A percentile compares a stretch with the other conserved stretches of the same genome.
Evolutionary conservation across 345 rosid genomes (phyloP).

Genomic region (Sisymbrium altissimum): DNA sequence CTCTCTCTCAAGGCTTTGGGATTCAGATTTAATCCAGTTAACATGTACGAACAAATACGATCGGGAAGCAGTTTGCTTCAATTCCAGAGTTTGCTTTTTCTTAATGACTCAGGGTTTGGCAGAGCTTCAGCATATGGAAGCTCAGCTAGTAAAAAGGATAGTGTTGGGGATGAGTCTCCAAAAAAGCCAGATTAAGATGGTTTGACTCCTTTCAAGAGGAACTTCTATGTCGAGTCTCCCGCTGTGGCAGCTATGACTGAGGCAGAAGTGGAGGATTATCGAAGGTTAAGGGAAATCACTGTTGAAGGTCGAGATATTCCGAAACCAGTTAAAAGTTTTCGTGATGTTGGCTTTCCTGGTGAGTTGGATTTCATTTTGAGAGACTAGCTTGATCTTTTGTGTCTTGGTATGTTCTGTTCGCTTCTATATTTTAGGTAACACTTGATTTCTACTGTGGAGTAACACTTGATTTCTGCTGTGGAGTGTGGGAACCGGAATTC

Average conservation of each 20-base stretch:
- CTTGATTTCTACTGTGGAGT: no score
- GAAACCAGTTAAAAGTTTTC: conserved; percentile 78
- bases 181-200: conserved; percentile 88
- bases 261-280: conserved; percentile 75
- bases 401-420: no score
- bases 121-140: conserved; percentile 63
- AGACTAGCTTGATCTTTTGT: no score
- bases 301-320: conserved; percentile 97
- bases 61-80: conserved; percentile 22
- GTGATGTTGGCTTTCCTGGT: conserved; percentile 95
- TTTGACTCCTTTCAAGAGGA: conserved; percentile 87
- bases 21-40: no score
- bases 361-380: no score
- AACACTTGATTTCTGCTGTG: no score
- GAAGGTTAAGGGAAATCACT: conserved; percentile 71
- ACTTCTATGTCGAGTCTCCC: conserved; percentile 79
- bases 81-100: conserved; percentile 22
- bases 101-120: conserved; percentile 94
- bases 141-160: conserved; percentile 56
- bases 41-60: no score
- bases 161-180: conserved; percentile 48
- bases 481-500: no score
- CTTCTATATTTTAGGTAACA: no score
- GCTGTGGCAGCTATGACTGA: conserved; percentile 84
- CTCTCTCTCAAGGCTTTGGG: no score